A percentile compares a stretch with the other conserved stretches of the same genome.
Conservation (phyloP, 768 basidiomycete species). For the Steccherinum ochraceum region DNA sequence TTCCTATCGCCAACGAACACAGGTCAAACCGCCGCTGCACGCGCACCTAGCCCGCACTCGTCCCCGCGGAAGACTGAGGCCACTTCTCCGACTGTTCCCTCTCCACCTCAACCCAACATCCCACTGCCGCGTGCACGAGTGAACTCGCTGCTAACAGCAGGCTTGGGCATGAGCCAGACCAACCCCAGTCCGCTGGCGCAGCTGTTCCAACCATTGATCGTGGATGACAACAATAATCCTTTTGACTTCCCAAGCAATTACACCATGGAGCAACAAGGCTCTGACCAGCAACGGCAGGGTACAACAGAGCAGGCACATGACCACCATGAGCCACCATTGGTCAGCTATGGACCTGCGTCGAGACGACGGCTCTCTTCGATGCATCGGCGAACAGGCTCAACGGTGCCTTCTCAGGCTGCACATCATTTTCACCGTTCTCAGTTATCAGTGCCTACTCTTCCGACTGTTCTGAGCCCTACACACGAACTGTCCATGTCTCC, state of each 20-base stretch:
- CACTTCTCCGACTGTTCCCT: slow-evolving; percentile 2
- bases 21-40: neutral
- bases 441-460: no score
- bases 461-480: slow-evolving; percentile 17
- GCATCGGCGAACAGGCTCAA: slow-evolving; percentile 14
- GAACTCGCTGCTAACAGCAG: slow-evolving; percentile 36
- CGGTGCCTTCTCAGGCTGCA: slow-evolving; percentile 1
- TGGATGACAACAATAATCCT: slow-evolving; percentile 35
- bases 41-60: neutral
- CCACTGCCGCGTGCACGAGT: slow-evolving; percentile 32
- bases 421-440: no score
- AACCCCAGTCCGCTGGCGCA: slow-evolving; percentile 65
- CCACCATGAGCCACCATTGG: slow-evolving; percentile 10
- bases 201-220: slow-evolving; percentile 60
- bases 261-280: neutral
- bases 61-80: slow-evolving; percentile 7
- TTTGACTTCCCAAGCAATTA: neutral
- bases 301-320: neutral
- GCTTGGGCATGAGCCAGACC: slow-evolving; percentile 30
- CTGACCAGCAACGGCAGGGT: neutral
- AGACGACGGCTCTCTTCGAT: slow-evolving; percentile 34
- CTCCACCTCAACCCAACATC: slow-evolving; percentile 11
- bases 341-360: slow-evolving; percentile 35
- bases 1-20: neutral
- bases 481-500: neutral